Base-by-base conservation (phyloP, 2,329 filamentous ascomycete species). In the Daldinia eschscholtzii region DNA sequence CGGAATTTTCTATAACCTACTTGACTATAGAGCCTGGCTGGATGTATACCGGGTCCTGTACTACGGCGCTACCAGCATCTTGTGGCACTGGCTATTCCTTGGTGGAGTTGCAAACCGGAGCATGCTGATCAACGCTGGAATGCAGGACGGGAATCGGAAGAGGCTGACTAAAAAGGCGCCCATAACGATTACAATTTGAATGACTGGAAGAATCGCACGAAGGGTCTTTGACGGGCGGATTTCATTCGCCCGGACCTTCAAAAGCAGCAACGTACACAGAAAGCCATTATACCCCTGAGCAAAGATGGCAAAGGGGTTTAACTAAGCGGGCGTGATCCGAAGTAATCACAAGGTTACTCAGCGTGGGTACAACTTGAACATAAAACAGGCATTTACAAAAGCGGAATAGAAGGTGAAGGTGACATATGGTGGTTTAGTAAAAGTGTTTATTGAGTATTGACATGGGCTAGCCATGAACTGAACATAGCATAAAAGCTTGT, bases 41-140 rank as follows among this genome's bases (percentile, higher is more conserved):
- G 83, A 86, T 56, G 81, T 83, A n/a, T 69, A 80, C 5, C 77
- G 77, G 57, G 76, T 88, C 4, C 13, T 87, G 0, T 77, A 77
- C 44, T 81, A 85, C 61, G 86, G 86, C 2, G 44, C 83, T 4
- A 81, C 81, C 44, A 82, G 80, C 41, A 77, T 88, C 12, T 72
- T 87, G 4, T 88, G 86, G 84, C 86, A 87, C 72, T 87, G 85
- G 82, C 74, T 87, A 37, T 87, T 87, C 86, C 80, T 83, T 0
- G 86, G 86, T 0, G 84, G 83, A 7, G 82, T 81, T 6, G 84
- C 84, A 65, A 79, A 83, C 39, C 85, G 86, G 15, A 81, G 82
- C 7, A 69, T 88, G 28, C 82, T 89, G 81, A 82, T 89, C 33
- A 89, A 89, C 72, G 87, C 87, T 1, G 84, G 82, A 1, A 86